These are phyloP conservation scores for Diaporthe destruens DNA, from an alignment of 2,329 filamentous ascomycete genomes.

Conservation along the genomic window DNA sequence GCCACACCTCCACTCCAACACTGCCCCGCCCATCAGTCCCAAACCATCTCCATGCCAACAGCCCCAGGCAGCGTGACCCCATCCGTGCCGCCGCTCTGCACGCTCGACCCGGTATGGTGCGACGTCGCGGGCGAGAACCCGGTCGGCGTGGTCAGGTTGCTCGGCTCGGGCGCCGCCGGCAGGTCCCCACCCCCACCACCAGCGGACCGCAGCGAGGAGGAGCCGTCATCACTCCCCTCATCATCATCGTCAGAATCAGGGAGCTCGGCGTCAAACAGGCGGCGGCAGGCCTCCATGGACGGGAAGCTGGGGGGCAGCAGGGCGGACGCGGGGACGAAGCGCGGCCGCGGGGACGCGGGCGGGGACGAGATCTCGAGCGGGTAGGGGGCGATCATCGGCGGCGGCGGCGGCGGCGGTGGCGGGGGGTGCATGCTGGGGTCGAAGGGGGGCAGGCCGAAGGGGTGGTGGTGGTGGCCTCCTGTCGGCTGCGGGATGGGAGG, in stretches of 20 bases:
- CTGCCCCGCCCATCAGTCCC: too few species aligned
- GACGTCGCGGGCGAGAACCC: conserved; percentile 36
- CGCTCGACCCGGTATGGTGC: conserved; percentile 33
- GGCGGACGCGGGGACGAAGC: too few species aligned
- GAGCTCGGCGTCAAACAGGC: not conserved
- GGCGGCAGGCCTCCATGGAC: not conserved
- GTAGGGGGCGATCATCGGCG: not conserved
- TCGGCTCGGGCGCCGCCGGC: conserved; percentile 25
- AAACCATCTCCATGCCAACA: not conserved
- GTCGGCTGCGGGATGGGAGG: too few species aligned
- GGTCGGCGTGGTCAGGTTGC: conserved; percentile 41
- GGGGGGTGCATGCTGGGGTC: not conserved
- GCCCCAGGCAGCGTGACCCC: not conserved
- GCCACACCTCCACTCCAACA: too few species aligned
- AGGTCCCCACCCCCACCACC: not conserved
- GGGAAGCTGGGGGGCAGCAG: not conserved
- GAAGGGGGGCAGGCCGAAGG: not conserved
- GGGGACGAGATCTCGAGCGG: conserved; percentile 15
- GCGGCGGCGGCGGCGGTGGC: too few species aligned
- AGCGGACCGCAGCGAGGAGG: not conserved
- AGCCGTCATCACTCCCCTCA: not conserved
- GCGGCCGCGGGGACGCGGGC: conserved; percentile 3
- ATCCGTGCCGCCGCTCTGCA: conserved; percentile 12
- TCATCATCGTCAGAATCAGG: not conserved
- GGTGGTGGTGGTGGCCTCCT: not conserved